Base-by-base conservation (phyloP, 768 basidiomycete species). In the Auricularia cornea region DNA sequence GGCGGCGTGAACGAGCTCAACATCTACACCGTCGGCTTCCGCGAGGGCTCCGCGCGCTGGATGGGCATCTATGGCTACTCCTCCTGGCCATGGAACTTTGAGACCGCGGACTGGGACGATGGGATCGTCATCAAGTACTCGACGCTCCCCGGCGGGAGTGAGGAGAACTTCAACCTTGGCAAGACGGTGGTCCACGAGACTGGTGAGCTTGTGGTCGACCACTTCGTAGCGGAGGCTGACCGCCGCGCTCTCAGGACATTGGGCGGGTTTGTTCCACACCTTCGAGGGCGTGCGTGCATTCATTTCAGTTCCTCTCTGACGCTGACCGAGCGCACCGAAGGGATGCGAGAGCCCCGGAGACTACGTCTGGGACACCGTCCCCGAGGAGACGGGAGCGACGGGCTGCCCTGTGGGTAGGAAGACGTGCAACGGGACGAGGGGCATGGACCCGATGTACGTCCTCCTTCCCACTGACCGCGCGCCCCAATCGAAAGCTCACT, bases 241-340 rank as follows among this genome's bases (percentile, higher is more conserved):
- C 8, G 18, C 38, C n/a, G n/a, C 8, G 18, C 38, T 40, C 38
- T 11, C 23, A n/a, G 77, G 77, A 2, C 76, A 77, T 62, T 77
- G 75, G 77, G 66, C 73, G 31, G 77, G 77, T 6, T 67, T 78
- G 16, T 76, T 74, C 64, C 77, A 79, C 67, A 77, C 76, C 2
- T 80, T 80, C 69, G 70, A 77, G 69, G 77, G 70, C 20, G 65
- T 40, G 18, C 38, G 38, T 18, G 8, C 8, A 8, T 40, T 40
- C 38, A n/a, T 40, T 40, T 18, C 8, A 8, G 8, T 40, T 40
- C 38, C 8, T 40, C 38, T 40, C 18, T 18, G 38, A 8, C 8
- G 51, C 51, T 52, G 51, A 18, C 20, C 23, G 51, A 52, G 51
- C 51, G 23, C 20, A 6, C 23, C 51, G 8, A 8, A 40, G 38